Evolutionary conservation across 768 basidiomycete genomes (phyloP), one percentile per base, ranked within the genome.

Genomic region (Termitomyces sp.): DNA sequence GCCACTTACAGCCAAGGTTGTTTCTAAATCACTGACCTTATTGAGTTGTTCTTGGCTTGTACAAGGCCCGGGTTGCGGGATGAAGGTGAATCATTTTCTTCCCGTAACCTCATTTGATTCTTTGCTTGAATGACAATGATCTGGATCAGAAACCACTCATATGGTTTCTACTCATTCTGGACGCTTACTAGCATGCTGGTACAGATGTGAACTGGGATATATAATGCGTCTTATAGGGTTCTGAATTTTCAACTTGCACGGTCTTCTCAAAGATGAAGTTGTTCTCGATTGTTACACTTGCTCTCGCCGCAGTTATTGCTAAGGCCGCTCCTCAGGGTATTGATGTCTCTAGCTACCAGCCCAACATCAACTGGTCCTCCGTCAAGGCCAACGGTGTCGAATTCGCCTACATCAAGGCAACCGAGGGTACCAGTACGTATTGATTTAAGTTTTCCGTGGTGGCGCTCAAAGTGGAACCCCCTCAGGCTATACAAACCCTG

Each of bases 361-460:
- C 73, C 12, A 64, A 59, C 59, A 67, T 87, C 38, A 70, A 85
- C 65, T 86, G 83, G 83, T 70, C 63, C 38, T 72, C 75, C 3
- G 80, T 84, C 59, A 76, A 71, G 58, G 65, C 75, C 12, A 80
- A 81, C 58, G 85, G 82, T 4, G 66, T 85, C 32, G 56, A 71
- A 12, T 87, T 85, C 62, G 82, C 71, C 3, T 87, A 77, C 64
- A 86, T 87, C 77, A 87, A 87, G 65, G 86, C 85, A 9, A 87
- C 85, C 3, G 85, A 87, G 65, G 58, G 61, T 44, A 66, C 62
- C n/a, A 42, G 65, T 65, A 41, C 2, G 59, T 51, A 11, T 41
- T 27, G 19, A 23, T 8, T 4, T 10, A n/a, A 25, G 32, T 44
- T 27, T 25, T 12, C 17, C 17, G 1, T 14, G 23, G n/a, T 14